Conservation (phyloP, 306 rosid species). For the Acmispon strigosus region DNA sequence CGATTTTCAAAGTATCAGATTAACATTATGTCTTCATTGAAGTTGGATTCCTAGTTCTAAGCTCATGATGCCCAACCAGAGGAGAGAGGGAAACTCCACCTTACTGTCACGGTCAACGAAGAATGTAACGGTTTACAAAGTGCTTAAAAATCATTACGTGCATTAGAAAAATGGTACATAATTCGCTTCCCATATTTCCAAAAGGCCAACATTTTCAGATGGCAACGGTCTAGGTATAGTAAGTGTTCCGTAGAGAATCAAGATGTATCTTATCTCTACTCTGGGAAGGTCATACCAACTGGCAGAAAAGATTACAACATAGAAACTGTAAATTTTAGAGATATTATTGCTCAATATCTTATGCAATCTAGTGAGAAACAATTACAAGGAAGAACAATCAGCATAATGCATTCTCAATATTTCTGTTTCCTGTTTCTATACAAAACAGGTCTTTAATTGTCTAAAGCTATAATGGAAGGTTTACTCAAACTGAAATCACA, state of each 20-base stretch:
- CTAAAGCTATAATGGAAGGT: neutral
- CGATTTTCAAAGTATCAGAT: no score
- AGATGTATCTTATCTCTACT: neutral
- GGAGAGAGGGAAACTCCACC: no score
- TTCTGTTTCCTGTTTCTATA: neutral
- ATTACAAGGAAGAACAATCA: constrained; percentile 10
- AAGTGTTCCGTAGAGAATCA: neutral
- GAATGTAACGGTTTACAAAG: no score
- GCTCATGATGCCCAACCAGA: no score
- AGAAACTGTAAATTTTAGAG: neutral
- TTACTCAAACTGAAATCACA: neutral
- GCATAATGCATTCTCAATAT: neutral
- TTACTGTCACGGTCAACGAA: no score
- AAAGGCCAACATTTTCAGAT: neutral
- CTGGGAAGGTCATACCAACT: neutral
- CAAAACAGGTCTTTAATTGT: neutral
- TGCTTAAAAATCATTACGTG: no score
- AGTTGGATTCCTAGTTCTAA: no score
- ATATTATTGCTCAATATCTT: neutral
- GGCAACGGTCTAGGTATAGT: neutral
- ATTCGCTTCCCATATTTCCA: neutral
- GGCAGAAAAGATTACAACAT: neutral
- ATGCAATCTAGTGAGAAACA: neutral
- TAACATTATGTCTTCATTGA: no score
- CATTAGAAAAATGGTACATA: no score